Evolutionary conservation across 2,329 filamentous ascomycete genomes (phyloP), one percentile per base, ranked within the genome.

Genomic region (Phoma sp.): DNA sequence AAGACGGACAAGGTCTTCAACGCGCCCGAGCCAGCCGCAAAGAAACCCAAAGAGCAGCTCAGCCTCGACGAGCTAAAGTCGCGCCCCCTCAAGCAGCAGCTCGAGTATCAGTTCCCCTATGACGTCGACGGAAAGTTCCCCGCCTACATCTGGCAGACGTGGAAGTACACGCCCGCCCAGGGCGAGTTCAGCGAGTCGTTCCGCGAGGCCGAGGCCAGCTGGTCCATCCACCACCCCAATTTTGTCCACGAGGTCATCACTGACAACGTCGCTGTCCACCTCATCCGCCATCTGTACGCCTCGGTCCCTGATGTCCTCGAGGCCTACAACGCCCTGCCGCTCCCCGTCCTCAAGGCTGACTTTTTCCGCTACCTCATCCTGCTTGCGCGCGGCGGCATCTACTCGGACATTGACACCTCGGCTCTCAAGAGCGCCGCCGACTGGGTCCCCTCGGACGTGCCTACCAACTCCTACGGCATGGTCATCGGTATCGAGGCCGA

Each of bases 81-180:
- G 71, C 87, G 90, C 78, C 87, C 89, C 15, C 82, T 93, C 48
- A 82, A 89, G 84, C 80, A 96, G 61, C 85, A 95, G 78, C 85
- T 99, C 53, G 88, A 88, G 47, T 97, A 96, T 80, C 90, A 96
- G 67, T 98, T 95, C 76, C 92, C 93, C 19, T 99, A 98, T 81
- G 90, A 96, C 70, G 83, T 94, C 60, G 87, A 92, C 70, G 77
- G 82, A 65, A 96, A 94, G 75, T 98, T 98, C 75, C 95, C 95
- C 3, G 93, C 92, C 52, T 98, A 96, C 80, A 96, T 99, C 72
- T 99, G 95, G 95, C 95, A 99, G 82, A 99, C 95, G 13, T 99
- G 95, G 95, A 97, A 96, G 76, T 88, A 86, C 70, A 90, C 87
- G 0, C 93, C 94, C 0, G 84, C 88, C 1, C 89, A 91, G 21